A percentile compares a stretch with the other conserved stretches of the same genome.
These are phyloP conservation scores for Pseudocercospora ulei DNA, from an alignment of 2,329 filamentous ascomycete species.

Conservation along the genomic window DNA sequence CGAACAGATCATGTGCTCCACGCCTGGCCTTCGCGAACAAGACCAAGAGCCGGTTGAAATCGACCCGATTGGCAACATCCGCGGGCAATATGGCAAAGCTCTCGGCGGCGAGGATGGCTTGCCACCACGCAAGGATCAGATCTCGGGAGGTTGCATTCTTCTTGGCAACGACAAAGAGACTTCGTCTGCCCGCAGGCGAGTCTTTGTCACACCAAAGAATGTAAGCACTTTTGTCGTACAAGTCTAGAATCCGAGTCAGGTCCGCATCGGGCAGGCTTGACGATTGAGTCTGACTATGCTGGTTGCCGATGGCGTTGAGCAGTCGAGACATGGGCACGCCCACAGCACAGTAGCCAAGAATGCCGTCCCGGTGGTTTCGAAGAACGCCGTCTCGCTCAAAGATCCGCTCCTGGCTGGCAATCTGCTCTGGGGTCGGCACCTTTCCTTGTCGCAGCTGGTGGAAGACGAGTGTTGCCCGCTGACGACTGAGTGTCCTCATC, in stretches of 20 bases:
- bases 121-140: slow-evolving; percentile 54
- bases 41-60: slow-evolving; percentile 28
- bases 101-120: slow-evolving; percentile 45
- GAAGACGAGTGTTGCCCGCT: slow-evolving; percentile 72
- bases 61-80: slow-evolving; percentile 13
- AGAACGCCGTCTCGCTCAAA: slow-evolving; percentile 59
- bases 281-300: slow-evolving; percentile 29
- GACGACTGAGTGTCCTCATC: slow-evolving; percentile 75
- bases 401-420: slow-evolving; percentile 50
- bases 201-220: slow-evolving; percentile 48
- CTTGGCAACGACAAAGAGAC: slow-evolving; percentile 54
- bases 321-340: slow-evolving; percentile 36
- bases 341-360: slow-evolving; percentile 48
- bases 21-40: slow-evolving; percentile 39
- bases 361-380: slow-evolving; percentile 41
- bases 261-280: slow-evolving; percentile 11
- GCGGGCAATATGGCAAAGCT: slow-evolving; percentile 4
- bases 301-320: slow-evolving; percentile 20
- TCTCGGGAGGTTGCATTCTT: slow-evolving; percentile 42
- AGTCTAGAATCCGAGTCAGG: slow-evolving; percentile 40
- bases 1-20: slow-evolving; percentile 39
- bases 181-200: slow-evolving; percentile 28
- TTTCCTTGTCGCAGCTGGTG: slow-evolving; percentile 41
- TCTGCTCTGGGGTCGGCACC: slow-evolving; percentile 55
- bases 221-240: slow-evolving; percentile 45